A percentile compares a stretch with the other conserved stretches of the same genome.
Conservation (phyloP, 106 monocot species). For the Cymbidium sinense region DNA sequence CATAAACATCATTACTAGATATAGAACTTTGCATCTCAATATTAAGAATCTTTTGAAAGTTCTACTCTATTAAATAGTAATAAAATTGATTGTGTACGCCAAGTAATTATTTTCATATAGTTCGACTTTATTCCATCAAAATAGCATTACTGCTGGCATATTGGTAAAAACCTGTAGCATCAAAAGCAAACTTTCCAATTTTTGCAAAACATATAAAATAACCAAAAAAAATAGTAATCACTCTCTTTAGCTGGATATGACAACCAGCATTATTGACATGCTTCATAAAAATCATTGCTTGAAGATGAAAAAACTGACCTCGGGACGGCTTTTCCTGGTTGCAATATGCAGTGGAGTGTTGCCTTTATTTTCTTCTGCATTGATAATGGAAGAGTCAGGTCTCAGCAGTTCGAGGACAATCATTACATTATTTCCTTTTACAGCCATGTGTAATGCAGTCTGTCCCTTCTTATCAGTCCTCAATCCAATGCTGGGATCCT, state of each 20-base stretch:
- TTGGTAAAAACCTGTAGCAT: no score
- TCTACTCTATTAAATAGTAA: background rate
- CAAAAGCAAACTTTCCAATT: background rate
- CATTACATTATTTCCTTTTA: constrained; percentile 68
- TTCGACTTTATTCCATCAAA: background rate
- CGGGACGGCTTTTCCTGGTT: constrained; percentile 50
- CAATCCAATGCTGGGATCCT: constrained; percentile 53
- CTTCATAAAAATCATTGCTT: background rate
- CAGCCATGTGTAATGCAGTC: constrained; percentile 84
- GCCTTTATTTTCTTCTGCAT: constrained; percentile 62
- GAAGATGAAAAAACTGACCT: constrained; percentile 23
- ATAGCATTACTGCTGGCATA: no score
- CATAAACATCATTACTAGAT: background rate
- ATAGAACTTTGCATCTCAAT: background rate
- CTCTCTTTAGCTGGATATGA: background rate
- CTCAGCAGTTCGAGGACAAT: constrained; percentile 60
- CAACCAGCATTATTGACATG: background rate
- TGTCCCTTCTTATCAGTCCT: constrained; percentile 82
- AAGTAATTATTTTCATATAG: background rate
- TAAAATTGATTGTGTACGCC: background rate
- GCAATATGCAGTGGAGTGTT: constrained; percentile 81
- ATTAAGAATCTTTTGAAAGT: background rate
- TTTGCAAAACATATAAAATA: background rate
- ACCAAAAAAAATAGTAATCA: background rate
- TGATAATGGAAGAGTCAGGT: constrained; percentile 44